Percentiles rank a stretch among this genome's conserved stretches.
Evolutionary conservation across 2,329 filamentous ascomycete genomes (phyloP).

Genomic region (Pezicula radicicola): DNA sequence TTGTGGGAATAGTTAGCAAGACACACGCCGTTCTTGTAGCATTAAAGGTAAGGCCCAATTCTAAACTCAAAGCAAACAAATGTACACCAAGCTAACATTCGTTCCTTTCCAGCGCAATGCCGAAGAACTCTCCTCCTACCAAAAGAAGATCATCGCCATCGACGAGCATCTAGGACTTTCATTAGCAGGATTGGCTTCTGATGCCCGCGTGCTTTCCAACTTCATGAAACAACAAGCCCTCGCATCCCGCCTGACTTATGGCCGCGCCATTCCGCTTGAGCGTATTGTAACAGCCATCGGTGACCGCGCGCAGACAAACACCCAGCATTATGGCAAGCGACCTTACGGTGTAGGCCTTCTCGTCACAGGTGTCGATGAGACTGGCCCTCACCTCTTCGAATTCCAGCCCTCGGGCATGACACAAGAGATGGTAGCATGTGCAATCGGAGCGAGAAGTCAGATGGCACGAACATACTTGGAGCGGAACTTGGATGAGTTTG

Average conservation of each 20-base stretch:
- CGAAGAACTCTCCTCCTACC: conserved; percentile 98
- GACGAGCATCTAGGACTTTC: conserved; percentile 95
- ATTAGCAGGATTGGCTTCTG: conserved; percentile 93
- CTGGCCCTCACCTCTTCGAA: conserved; percentile 93
- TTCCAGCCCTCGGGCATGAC: conserved; percentile 97
- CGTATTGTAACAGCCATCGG: conserved; percentile 89
- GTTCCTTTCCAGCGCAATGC: conserved; percentile 73
- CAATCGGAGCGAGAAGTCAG: conserved; percentile 92
- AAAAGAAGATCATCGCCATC: conserved; percentile 97
- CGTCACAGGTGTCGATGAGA: conserved; percentile 90
- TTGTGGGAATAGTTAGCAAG: conserved; percentile 96
- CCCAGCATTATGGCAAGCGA: conserved; percentile 93
- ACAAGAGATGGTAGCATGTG: conserved; percentile 94
- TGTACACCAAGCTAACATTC: conserved; percentile 10
- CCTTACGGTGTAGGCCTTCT: conserved; percentile 94
- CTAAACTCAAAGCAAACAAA: not conserved
- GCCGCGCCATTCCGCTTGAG: conserved; percentile 85
- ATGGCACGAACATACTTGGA: conserved; percentile 98
- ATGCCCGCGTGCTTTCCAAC: conserved; percentile 98
- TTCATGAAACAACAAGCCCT: conserved; percentile 99
- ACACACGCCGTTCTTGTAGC: conserved; percentile 95
- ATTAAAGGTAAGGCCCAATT: conserved; percentile 69
- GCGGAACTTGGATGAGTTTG: conserved; percentile 83
- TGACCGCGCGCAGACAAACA: conserved; percentile 96
- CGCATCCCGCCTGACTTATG: conserved; percentile 91